Conservation (phyloP, 2,329 filamentous ascomycete genomes). For the Pestalotiopsis sp. region DNA sequence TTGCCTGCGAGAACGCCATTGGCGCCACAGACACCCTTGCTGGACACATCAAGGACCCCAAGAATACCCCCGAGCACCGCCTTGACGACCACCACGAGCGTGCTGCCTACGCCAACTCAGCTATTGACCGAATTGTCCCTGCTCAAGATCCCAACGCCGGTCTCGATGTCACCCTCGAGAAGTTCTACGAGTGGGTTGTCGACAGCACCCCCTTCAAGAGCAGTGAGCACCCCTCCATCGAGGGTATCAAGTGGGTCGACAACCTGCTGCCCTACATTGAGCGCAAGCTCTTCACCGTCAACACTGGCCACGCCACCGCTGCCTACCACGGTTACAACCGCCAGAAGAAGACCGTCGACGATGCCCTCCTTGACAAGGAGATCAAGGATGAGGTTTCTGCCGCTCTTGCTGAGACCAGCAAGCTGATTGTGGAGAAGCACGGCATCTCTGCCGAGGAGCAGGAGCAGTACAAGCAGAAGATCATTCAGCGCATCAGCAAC, state of each 20-base stretch:
- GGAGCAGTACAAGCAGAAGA: conserved; percentile 85
- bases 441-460: conserved; percentile 76
- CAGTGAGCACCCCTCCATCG: conserved; percentile 70
- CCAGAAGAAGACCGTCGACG: conserved; percentile 86
- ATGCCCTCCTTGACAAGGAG: conserved; percentile 78
- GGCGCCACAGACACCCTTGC: conserved; percentile 89
- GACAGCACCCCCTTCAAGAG: conserved; percentile 83
- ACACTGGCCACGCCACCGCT: conserved; percentile 94
- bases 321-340: conserved; percentile 93
- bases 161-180: conserved; percentile 92
- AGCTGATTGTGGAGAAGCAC: conserved; percentile 86
- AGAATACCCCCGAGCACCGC: conserved; percentile 71
- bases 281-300: conserved; percentile 99
- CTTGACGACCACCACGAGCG: conserved; percentile 71
- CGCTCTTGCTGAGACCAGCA: conserved; percentile 83
- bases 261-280: conserved; percentile 95
- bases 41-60: conserved; percentile 74
- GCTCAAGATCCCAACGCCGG: conserved; percentile 80
- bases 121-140: conserved; percentile 97
- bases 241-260: conserved; percentile 91
- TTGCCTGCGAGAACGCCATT: conserved; percentile 98
- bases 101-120: conserved; percentile 93
- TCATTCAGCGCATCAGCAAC: conserved; percentile 91
- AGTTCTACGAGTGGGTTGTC: conserved; percentile 99
- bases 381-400: conserved; percentile 81